Base-by-base conservation (phyloP, 139 green algal species). In the Micractinium sp. region DNA sequence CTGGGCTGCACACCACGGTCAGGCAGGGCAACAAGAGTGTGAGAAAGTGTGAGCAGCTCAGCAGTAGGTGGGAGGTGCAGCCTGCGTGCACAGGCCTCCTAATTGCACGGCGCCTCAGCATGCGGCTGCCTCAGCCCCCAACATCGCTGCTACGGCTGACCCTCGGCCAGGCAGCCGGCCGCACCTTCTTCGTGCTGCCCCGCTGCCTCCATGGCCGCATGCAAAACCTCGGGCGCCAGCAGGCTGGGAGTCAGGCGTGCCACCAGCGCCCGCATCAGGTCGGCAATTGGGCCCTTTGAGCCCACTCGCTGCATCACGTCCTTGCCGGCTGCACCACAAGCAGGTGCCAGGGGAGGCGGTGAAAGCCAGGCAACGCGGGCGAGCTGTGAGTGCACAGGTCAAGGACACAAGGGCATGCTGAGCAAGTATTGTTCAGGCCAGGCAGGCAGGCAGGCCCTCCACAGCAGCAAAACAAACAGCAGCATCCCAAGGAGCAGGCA, bases 281-380 rank as follows among this genome's bases (percentile, higher is more conserved):
- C 94, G 33, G 92, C 93, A 15, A 89, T 74, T 18, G 89, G 83
- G 33, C 93, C 92, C 47, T 92, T 90, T 60, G 91, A 93, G 25
- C 95, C 95, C 12, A 98, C 89, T 19, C 96, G 93, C 83, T 94
- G 88, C 78, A 96, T 87, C 66, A 95, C 87, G 38, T 98, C 96
- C 80, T 97, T 93, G 56, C 56, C 91, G 23, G 81, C 86, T 61
- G 78, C 31, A 80, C 12, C 3, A 82, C 38, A 63, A 35, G 63
- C 2, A 25, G 22, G 63, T 23, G 14, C 7, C 63, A 71, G 63
- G 63, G 20, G 22, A 15, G 27, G 25, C 3, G 25, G 33, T 22
- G 35, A 18, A 29, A 15, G 74, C 5, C 33, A 47, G 74, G 74
- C 33, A 29, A 35, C 33, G 33, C 63, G 18, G 63, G 63, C 20